Conservation (phyloP, 805 yeast genomes). For the Candida krabiensis region DNA sequence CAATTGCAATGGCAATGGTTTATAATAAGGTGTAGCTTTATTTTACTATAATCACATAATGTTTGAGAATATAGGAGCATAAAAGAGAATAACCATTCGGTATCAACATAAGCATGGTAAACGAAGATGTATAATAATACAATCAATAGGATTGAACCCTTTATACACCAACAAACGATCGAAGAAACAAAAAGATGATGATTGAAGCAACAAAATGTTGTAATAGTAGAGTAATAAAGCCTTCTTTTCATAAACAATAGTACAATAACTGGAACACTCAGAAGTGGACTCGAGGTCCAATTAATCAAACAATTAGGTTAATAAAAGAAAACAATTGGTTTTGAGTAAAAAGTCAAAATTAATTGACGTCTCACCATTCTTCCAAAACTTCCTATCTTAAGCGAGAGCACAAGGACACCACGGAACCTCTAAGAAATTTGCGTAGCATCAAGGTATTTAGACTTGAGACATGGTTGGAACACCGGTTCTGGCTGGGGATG, state of each 20-base stretch:
- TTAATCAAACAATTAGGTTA: slow-evolving; percentile 4
- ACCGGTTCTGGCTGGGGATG: slow-evolving; percentile 69
- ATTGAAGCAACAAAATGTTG: slow-evolving; percentile 1
- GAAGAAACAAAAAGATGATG: slow-evolving; percentile 7
- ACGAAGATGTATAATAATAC: not conserved
- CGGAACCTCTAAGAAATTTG: not conserved
- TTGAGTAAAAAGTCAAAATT: too few species aligned
- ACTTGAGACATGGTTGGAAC: slow-evolving; percentile 91
- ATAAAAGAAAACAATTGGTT: slow-evolving; percentile 1
- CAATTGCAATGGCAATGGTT: too few species aligned
- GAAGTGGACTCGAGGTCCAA: not conserved
- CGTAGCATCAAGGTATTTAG: slow-evolving; percentile 36
- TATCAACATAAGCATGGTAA: slow-evolving; percentile 1
- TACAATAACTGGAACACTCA: slow-evolving; percentile 1
- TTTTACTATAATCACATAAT: not conserved
- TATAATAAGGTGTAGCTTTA: not conserved
- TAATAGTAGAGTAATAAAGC: slow-evolving; percentile 3
- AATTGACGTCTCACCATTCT: too few species aligned
- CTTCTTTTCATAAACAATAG: slow-evolving; percentile 8
- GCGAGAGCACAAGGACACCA: slow-evolving; percentile 7
- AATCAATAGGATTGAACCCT: not conserved
- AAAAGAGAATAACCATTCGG: slow-evolving; percentile 2
- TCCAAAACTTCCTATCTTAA: slow-evolving; percentile 1
- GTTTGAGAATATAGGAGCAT: not conserved
- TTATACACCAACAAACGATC: too few species aligned